Percentiles rank a stretch among this genome's conserved stretches.
Conservation (phyloP, 495 filamentous ascomycete species). For the Aspergillus ostianus region DNA sequence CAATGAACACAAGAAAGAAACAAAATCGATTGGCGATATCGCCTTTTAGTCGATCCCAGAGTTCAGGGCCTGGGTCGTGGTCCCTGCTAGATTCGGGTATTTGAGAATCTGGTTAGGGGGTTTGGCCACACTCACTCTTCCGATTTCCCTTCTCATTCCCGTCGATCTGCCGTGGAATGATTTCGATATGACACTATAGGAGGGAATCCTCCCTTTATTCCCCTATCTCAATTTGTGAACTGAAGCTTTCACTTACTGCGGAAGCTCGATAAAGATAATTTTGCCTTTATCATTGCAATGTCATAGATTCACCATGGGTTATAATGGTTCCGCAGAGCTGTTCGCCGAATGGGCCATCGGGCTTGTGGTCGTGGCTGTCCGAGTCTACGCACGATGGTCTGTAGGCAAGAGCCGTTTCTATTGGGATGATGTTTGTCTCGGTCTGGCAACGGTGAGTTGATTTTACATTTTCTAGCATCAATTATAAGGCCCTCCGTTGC, state of each 20-base stretch:
- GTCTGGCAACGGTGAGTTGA: constrained; percentile 7
- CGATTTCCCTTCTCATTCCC: background rate
- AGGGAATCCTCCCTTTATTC: background rate
- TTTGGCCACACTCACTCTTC: background rate
- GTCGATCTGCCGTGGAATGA: background rate
- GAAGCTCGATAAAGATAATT: background rate
- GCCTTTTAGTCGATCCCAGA: background rate
- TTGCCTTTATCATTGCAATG: background rate
- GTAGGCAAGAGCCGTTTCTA: constrained; percentile 8
- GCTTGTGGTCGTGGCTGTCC: constrained; percentile 7
- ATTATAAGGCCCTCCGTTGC: background rate
- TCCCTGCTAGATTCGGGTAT: background rate
- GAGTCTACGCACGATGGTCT: constrained; percentile 14
- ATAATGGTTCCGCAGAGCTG: constrained; percentile 14
- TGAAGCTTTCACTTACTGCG: background rate
- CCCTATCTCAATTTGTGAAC: background rate
- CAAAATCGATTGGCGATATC: background rate
- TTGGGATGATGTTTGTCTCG: constrained; percentile 15
- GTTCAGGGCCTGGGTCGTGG: background rate
- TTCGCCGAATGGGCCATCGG: constrained; percentile 18
- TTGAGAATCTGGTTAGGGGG: background rate
- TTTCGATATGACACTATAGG: background rate
- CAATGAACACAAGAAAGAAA: background rate
- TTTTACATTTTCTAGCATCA: background rate
- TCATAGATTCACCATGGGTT: constrained; percentile 8